Evolutionary conservation across 345 rosid species (phyloP), one percentile per base, ranked within the genome.

Genomic region (Litchi chinensis): DNA sequence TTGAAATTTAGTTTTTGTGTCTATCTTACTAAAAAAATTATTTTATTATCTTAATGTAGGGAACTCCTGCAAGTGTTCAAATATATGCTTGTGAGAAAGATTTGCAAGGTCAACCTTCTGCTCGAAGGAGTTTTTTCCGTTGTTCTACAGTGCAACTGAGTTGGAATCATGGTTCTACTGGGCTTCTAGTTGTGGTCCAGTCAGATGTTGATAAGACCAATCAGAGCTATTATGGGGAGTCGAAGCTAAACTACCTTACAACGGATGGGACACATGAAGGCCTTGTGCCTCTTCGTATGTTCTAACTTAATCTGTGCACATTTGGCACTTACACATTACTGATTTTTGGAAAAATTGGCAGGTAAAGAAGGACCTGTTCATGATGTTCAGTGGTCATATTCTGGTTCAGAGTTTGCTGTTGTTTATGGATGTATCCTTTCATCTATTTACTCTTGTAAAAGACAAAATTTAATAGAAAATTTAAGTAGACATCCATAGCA

Each of bases 341-440:
- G 79, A 89, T 44, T 79, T 41, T 77, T 76, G 67, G 76, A 80
- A 76, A 18, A 75, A 48, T 75, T 82, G 67, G 73, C 91, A 93
- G 99, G 99, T 81, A 95, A 93, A 82, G 99, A 95, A 80, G 99
- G 99, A 65, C 99, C 99, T 37, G 79, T 95, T 85, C 98, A 95
- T 82, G 98, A 95, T 86, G 99, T 93, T 83, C 99, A 91, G 71
- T 95, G 99, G 99, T 95, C 99, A 19, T 79, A 76, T 75, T 91
- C 94, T 64, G 99, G 99, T 74, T 89, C 88, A 76, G 92, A 95
- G 82, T 95, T 95, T 85, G 98, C 98, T 74, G 98, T 93, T 83
- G 96, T 92, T 79, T 95, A 95, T 86, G 98, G 99, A 48, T 95
- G 98, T 95, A 95, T 95, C 98, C 99, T 90, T 88, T 79, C 68